Evolutionary conservation across 2,329 filamentous ascomycete genomes (phyloP), one percentile per base, ranked within the genome.

Genomic region (Lojkania enalia): DNA sequence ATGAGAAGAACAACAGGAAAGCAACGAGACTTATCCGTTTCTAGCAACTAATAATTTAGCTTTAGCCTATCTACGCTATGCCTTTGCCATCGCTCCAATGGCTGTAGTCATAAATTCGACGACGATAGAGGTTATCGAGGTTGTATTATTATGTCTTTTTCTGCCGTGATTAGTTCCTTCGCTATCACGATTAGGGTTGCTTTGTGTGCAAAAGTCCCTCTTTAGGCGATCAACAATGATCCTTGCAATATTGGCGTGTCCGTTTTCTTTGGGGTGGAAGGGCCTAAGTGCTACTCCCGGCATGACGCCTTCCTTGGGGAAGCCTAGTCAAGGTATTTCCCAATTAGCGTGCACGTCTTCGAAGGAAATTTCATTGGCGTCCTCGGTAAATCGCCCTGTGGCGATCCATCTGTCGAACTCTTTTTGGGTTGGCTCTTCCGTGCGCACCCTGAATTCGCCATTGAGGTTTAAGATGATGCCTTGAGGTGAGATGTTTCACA

Each of bases 401-500:
- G 20, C 27, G 13, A 39, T 15, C 35, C 35, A 44, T 3, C 33
- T 16, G 16, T 44, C 15, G 13, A 32, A 32, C 20, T 44, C 35
- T 5, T 32, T n/a, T 16, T 37, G 20, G 3, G 42, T 44, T 9
- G 42, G 42, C 5, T 32, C 42, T 33, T 9, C 16, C 7, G 11
- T 15, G 20, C 35, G 35, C 23, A 32, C 16, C 19, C n/a, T 11
- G 20, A 33, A 39, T 4, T 40, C 20, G 37, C 20, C 20, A 11
- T 30, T 19, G 4, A 12, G 27, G 6, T 30, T 30, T 12, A 44
- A 15, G 12, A 44, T 23, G 12, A 44, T 15, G 3, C 29, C 35
- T 2, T 42, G 31, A 19, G 44, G 44, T 6, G 38, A 36, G 12
- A 29, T 7, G 20, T 46, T 46, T 25, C 44, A 46, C 9, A 46